A percentile compares a stretch with the other conserved stretches of the same genome.
Evolutionary conservation across 352 stramenopile species (phyloP).

Genomic region (Pythium chondricola): DNA sequence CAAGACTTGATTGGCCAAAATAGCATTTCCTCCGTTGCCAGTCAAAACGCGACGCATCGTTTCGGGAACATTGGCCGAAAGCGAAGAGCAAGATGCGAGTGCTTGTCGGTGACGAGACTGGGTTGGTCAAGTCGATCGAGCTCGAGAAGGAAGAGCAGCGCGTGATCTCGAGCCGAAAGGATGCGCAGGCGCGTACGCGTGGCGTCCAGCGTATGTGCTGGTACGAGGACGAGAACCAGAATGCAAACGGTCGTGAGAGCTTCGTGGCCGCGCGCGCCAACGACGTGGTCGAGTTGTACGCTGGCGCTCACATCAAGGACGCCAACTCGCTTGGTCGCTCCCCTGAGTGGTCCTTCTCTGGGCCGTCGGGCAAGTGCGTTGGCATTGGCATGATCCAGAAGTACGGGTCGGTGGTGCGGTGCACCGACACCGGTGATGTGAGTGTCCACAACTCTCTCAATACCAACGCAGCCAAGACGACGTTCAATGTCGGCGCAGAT

Average conservation of each 20-base stretch:
- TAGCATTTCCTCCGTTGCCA: too few species aligned
- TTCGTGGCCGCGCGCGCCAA: slow-evolving; percentile 55
- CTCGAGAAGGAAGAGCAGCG: slow-evolving; percentile 67
- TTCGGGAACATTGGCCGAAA: slow-evolving; percentile 1
- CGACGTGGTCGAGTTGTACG: slow-evolving; percentile 62
- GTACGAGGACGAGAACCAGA: slow-evolving; percentile 45
- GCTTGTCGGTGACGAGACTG: slow-evolving; percentile 75
- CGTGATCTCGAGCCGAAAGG: slow-evolving; percentile 35
- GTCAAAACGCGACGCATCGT: slow-evolving; percentile 10
- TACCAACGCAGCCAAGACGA: slow-evolving; percentile 25
- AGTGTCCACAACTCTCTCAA: slow-evolving; percentile 41
- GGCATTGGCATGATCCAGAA: slow-evolving; percentile 53
- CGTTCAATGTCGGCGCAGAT: slow-evolving; percentile 46
- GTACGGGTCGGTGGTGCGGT: slow-evolving; percentile 66
- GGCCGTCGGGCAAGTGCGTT: slow-evolving; percentile 21
- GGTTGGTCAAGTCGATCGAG: slow-evolving; percentile 75
- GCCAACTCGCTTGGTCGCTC: slow-evolving; percentile 21
- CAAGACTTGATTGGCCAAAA: too few species aligned
- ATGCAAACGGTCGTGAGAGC: slow-evolving; percentile 28
- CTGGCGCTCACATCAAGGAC: slow-evolving; percentile 32
- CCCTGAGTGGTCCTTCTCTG: slow-evolving; percentile 41
- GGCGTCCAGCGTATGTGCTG: slow-evolving; percentile 54
- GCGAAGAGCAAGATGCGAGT: slow-evolving; percentile 42
- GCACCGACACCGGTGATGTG: slow-evolving; percentile 49
- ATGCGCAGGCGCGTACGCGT: slow-evolving; percentile 40